Conservation (phyloP, 345 rosid species). For the Heritiera littoralis region DNA sequence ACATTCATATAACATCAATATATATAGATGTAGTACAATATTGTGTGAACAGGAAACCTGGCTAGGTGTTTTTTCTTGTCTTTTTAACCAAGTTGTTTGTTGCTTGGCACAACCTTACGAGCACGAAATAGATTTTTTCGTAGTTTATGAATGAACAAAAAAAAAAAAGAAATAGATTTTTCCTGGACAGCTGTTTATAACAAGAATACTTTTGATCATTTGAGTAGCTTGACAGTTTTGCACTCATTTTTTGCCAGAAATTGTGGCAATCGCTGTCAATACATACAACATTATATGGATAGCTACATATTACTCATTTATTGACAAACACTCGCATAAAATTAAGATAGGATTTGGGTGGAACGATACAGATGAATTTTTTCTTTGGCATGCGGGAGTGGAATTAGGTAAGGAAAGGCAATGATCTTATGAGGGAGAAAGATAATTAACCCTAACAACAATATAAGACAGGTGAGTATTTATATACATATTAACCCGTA, state of each 20-base stretch:
- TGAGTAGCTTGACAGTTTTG: conserved; percentile 43
- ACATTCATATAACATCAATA: background rate
- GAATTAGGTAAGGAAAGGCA: conserved; percentile 35
- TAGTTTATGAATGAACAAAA: no score
- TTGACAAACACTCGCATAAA: conserved; percentile 24
- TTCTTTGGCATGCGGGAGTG: conserved; percentile 25
- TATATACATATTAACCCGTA: no score
- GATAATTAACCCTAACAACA: conserved; percentile 25
- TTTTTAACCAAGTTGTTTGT: conserved; percentile 35
- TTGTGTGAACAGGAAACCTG: background rate
- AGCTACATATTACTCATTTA: background rate
- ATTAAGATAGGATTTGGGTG: conserved; percentile 19
- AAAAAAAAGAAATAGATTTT: background rate
- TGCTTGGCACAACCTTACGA: conserved; percentile 35
- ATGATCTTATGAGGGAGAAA: background rate
- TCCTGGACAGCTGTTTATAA: conserved; percentile 28
- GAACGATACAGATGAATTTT: conserved; percentile 23
- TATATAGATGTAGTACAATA: conserved; percentile 15
- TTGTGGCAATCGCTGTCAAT: conserved; percentile 26
- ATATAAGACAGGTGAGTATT: conserved; percentile 13
- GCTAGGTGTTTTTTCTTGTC: conserved; percentile 40
- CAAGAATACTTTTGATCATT: conserved; percentile 19
- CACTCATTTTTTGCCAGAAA: conserved; percentile 23
- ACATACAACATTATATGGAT: background rate
- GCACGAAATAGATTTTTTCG: background rate